Base-by-base conservation (phyloP, 2,329 filamentous ascomycete genomes). In the Colletotrichum noveboracense region DNA sequence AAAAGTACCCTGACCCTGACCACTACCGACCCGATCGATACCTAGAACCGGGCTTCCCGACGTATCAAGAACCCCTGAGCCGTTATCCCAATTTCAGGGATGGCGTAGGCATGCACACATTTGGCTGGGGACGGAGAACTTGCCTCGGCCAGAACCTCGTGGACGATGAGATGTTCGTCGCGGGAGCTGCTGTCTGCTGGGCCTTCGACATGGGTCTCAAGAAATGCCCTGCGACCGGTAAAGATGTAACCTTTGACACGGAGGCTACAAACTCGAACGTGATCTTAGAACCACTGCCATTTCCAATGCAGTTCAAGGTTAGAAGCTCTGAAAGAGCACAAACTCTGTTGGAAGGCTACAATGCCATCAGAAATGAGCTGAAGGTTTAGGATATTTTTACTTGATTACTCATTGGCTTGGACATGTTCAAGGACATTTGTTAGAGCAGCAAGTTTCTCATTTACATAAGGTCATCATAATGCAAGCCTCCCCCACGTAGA, bases 111-210 rank as follows among this genome's bases (percentile, higher is more conserved):
- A 91, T 93, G 89, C 89, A 92, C 77, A 92, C 89, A 0, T 93
- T 93, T 79, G 92, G 92, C 32, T 93, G 88, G 86, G 92, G 92
- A 38, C 90, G 91, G 58, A 88, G 92, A 76, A 88, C 89, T 16
- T 94, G 92, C 78, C 87, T 93, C 6, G 92, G 91, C 7, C 90
- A 92, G 83, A 89, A 89, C 70, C 88, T 93, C 61, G 92, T 90
- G 30, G 90, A 93, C 79, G 89, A 91, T 79, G 90, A 92, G 82
- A 87, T 90, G 79, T 88, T 90, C 78, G 84, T 90, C 61, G 85
- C 86, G 9, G 88, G 86, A 26, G 88, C 88, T 5, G 82, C 82
- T 8, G 80, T 89, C 12, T 85, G 88, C 52, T 91, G 89, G 89
- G 88, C 85, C 0, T 89, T 90, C 76, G 81, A 88, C 70, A 81